phyloP scores from a whole-genome alignment of 257 asterid species.

The Capsicum chinense region DNA sequence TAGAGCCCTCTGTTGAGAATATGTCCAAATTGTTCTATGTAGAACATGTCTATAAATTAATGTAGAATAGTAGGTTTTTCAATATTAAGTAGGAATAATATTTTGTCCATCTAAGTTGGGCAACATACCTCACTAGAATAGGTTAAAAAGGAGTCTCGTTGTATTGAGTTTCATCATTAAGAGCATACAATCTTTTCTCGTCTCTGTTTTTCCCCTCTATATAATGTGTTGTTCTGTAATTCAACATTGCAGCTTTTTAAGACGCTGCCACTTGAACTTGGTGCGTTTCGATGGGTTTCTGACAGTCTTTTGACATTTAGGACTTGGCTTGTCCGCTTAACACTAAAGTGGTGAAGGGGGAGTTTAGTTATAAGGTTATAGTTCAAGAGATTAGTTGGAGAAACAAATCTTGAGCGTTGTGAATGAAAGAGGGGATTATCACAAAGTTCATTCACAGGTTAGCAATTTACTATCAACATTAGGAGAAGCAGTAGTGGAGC shows the following conservation, averaged over 20 bases:
- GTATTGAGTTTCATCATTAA: neutral
- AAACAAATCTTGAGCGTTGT: neutral
- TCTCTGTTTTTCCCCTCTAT: neutral
- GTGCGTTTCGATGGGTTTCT: neutral
- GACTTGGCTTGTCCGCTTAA: neutral
- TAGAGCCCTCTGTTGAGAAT: neutral
- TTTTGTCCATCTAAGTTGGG: neutral
- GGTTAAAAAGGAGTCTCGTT: neutral
- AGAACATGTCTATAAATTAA: neutral
- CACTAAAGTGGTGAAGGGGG: neutral
- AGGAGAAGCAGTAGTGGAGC: neutral
- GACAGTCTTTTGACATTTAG: neutral
- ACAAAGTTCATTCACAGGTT: neutral
- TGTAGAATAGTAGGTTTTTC: neutral
- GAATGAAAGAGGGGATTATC: neutral
- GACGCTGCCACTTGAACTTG: neutral
- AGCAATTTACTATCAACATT: neutral
- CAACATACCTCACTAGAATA: neutral
- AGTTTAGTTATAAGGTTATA: neutral
- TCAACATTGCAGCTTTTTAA: neutral
- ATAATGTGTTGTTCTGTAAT: neutral
- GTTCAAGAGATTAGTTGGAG: neutral
- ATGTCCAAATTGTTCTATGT: neutral
- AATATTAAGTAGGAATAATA: neutral
- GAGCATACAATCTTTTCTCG: neutral